phyloP scores from a whole-genome alignment of 371 early-diverging fungal genomes.

The Mucor plumbeus region DNA sequence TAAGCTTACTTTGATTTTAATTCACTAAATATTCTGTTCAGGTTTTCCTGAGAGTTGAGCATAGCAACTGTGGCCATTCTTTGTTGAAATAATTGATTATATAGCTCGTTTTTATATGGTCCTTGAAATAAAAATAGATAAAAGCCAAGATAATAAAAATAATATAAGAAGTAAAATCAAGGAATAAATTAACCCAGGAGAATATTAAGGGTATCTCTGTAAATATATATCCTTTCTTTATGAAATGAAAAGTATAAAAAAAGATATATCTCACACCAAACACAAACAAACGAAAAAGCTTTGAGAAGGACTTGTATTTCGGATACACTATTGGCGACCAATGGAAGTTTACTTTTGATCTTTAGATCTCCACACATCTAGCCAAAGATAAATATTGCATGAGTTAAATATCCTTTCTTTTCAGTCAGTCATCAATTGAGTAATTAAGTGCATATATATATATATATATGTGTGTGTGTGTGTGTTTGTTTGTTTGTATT shows the following conservation, averaged over 20 bases:
- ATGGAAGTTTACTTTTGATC: background rate
- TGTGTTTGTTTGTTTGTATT: too few species aligned
- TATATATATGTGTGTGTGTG: too few species aligned
- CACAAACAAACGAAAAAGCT: background rate
- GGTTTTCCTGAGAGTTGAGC: slow-evolving; percentile 54
- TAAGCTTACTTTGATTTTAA: slow-evolving; percentile 54
- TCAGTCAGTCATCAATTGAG: too few species aligned
- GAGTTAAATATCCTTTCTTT: too few species aligned
- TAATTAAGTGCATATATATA: too few species aligned
- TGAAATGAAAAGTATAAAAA: background rate
- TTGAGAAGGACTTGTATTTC: slow-evolving; percentile 7
- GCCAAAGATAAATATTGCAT: too few species aligned
- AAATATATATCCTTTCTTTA: slow-evolving; percentile 3
- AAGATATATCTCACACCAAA: background rate
- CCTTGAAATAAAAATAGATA: background rate
- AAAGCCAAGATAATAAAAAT: background rate
- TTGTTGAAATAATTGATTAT: background rate
- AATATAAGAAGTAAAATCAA: background rate
- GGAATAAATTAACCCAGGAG: background rate
- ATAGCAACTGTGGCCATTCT: slow-evolving; percentile 50
- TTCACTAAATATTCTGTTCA: slow-evolving; percentile 54
- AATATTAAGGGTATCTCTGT: slow-evolving; percentile 4
- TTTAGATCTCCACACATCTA: too few species aligned
- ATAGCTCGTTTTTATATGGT: background rate
- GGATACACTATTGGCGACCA: background rate